phyloP scores from a whole-genome alignment of 768 basidiomycete genomes.

The Calvatia gigantea region DNA sequence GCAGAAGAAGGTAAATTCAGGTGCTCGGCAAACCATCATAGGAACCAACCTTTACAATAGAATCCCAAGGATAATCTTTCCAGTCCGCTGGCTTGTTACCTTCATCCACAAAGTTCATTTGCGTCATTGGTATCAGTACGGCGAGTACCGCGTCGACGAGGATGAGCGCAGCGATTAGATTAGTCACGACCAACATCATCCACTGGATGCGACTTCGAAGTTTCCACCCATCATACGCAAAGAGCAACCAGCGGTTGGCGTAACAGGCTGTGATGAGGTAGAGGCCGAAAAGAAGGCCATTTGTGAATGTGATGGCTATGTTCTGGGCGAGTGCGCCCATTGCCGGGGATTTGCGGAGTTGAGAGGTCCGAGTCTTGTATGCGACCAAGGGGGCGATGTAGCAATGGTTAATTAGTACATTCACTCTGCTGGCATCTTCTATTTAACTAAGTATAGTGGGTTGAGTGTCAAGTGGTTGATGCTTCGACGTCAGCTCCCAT shows the following conservation, averaged over 20 bases:
- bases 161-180: background rate
- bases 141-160: background rate
- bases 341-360: no score
- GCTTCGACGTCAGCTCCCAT: no score
- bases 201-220: slow-evolving; percentile 2
- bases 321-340: background rate
- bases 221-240: slow-evolving; percentile 8
- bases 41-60: background rate
- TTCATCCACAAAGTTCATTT: background rate
- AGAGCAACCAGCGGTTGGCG: slow-evolving; percentile 7
- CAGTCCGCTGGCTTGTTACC: background rate
- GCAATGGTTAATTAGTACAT: no score
- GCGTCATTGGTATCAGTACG: background rate
- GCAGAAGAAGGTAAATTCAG: background rate
- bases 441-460: no score
- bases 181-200: background rate
- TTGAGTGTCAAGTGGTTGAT: no score
- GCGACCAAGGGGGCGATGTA: no score
- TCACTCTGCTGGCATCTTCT: no score
- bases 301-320: background rate
- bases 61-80: background rate
- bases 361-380: no score
- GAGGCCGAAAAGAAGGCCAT: background rate
- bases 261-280: background rate
- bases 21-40: background rate